These are phyloP conservation scores for Phylloporus sp. DNA, from an alignment of 1,284 basidiomycete genomes.

Conservation along the genomic window DNA sequence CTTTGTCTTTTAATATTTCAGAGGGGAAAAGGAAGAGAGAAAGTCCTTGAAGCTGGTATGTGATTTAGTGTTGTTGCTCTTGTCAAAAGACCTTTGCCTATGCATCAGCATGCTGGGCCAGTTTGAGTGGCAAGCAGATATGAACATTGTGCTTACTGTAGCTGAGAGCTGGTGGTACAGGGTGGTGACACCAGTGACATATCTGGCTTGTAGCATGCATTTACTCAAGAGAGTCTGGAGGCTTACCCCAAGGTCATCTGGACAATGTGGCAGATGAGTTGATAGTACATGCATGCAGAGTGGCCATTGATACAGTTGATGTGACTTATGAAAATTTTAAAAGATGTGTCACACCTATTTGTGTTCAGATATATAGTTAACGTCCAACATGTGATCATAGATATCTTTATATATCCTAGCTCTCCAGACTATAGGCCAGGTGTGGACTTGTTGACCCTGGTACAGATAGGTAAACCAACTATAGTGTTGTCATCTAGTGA, in stretches of 20 bases:
- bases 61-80: slow-evolving; percentile 86
- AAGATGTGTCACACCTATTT: slow-evolving; percentile 47
- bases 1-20: no score
- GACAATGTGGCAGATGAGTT: slow-evolving; percentile 56
- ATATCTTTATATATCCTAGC: slow-evolving; percentile 77
- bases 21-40: no score
- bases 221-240: slow-evolving; percentile 88
- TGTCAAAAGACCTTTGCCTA: slow-evolving; percentile 77
- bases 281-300: slow-evolving; percentile 52
- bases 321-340: slow-evolving; percentile 77
- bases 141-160: slow-evolving; percentile 92
- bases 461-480: slow-evolving; percentile 60
- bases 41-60: slow-evolving; percentile 89
- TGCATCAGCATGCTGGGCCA: slow-evolving; percentile 91
- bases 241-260: slow-evolving; percentile 79
- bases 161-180: slow-evolving; percentile 60
- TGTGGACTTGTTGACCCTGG: slow-evolving; percentile 80
- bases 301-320: slow-evolving; percentile 70
- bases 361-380: no score
- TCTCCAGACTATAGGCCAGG: slow-evolving; percentile 90
- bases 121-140: slow-evolving; percentile 91
- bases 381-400: slow-evolving; percentile 46
- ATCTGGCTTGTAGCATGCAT: slow-evolving; percentile 46
- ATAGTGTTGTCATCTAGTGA: background rate
- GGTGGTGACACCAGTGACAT: slow-evolving; percentile 26